These are phyloP conservation scores for Tilletia horrida DNA, from an alignment of 1,284 basidiomycete genomes.

Conservation along the genomic window DNA sequence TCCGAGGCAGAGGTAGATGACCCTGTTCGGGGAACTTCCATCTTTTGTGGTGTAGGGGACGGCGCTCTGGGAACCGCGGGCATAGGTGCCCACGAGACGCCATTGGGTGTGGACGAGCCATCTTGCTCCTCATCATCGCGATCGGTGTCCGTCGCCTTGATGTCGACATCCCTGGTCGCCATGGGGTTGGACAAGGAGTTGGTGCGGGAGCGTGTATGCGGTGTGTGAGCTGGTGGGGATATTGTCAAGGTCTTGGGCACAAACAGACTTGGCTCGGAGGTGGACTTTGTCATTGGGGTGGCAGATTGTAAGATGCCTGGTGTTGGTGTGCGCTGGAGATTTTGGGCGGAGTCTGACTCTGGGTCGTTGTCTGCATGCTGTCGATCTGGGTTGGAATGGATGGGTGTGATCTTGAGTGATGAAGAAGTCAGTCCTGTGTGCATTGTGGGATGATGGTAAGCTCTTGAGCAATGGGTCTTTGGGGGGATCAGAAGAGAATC, in stretches of 20 bases:
- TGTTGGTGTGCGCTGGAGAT: background rate
- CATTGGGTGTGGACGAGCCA: background rate
- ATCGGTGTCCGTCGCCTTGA: background rate
- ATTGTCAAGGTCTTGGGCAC: background rate
- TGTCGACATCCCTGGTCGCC: background rate
- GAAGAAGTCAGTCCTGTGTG: too few relatives aligned
- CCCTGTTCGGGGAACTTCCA: too few relatives aligned
- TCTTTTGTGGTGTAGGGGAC: too few relatives aligned
- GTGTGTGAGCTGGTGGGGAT: background rate
- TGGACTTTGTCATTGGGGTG: background rate
- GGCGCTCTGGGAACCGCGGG: background rate
- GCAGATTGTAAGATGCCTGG: constrained; percentile 5
- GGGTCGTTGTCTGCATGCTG: background rate
- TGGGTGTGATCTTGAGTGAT: constrained; percentile 7
- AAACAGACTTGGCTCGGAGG: background rate
- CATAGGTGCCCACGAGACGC: constrained; percentile 7
- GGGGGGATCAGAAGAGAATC: too few relatives aligned
- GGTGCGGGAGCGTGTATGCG: too few relatives aligned
- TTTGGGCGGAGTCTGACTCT: background rate
- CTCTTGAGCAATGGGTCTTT: too few relatives aligned
- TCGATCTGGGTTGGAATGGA: background rate
- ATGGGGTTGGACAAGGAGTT: too few relatives aligned
- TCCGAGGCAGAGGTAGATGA: too few relatives aligned
- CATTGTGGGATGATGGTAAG: too few relatives aligned
- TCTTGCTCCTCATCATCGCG: background rate